Evolutionary conservation across 75 land plant genomes (phyloP).

Genomic region (Sequoiadendron giganteum): DNA sequence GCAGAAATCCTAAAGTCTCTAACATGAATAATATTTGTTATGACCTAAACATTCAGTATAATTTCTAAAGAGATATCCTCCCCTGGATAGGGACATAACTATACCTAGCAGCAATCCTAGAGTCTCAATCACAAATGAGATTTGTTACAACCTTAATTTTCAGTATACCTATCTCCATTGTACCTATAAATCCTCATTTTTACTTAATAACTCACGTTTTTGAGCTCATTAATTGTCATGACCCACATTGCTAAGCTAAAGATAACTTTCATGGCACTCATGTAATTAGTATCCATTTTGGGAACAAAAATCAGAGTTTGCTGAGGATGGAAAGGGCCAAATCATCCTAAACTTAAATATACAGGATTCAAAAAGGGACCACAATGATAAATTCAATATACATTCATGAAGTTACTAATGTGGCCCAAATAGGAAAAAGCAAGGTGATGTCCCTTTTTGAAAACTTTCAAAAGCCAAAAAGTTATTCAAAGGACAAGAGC

Average conservation of each 20-base stretch:
- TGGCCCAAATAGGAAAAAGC: constrained; percentile 1
- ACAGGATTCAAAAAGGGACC: neutral
- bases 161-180: neutral
- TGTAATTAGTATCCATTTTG: too few relatives aligned
- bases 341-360: constrained; percentile 17
- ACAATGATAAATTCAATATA: too few relatives aligned
- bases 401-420: neutral
- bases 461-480: neutral
- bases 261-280: too few relatives aligned
- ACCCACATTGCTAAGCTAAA: neutral
- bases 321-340: neutral
- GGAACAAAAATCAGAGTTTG: neutral
- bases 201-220: neutral
- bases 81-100: too few relatives aligned
- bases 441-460: neutral
- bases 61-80: too few relatives aligned
- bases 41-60: too few relatives aligned
- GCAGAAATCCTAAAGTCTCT: too few relatives aligned
- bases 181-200: neutral
- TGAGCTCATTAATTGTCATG: neutral
- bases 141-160: neutral
- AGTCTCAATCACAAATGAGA: neutral
- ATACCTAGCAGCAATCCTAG: too few relatives aligned
- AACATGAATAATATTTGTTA: too few relatives aligned
- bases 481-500: neutral